A percentile compares a stretch with the other conserved stretches of the same genome.
Conservation (phyloP, 2,329 filamentous ascomycete species). For the Penicillium psychrosexuale region DNA sequence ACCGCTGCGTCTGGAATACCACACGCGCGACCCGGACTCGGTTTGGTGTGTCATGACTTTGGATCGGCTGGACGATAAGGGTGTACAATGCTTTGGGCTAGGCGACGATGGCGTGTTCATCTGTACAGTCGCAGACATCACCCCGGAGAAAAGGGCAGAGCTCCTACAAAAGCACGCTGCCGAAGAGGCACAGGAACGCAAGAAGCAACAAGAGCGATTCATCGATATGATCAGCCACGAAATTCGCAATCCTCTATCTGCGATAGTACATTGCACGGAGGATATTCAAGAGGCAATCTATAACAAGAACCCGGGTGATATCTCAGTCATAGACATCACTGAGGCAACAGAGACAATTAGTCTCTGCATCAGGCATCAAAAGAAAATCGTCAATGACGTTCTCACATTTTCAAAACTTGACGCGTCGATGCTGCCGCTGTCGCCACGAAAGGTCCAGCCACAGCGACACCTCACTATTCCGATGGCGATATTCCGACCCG, state of each 20-base stretch:
- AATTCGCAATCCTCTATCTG: conserved; percentile 56
- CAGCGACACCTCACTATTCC: conserved; percentile 64
- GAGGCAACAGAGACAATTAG: conserved; percentile 76
- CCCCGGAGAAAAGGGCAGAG: conserved; percentile 80
- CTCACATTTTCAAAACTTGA: conserved; percentile 73
- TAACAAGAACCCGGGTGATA: conserved; percentile 1
- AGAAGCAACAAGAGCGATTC: conserved; percentile 75
- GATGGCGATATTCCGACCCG: conserved; percentile 75
- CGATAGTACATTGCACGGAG: conserved; percentile 59
- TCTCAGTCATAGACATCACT: conserved; percentile 58
- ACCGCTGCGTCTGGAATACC: conserved; percentile 26
- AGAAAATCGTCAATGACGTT: conserved; percentile 73
- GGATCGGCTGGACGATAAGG: conserved; percentile 9
- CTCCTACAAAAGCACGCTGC: conserved; percentile 73
- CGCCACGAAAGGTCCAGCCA: conserved; percentile 66
- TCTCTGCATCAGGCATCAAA: conserved; percentile 75
- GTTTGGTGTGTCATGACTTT: conserved; percentile 23
- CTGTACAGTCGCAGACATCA: conserved; percentile 72
- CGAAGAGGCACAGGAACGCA: conserved; percentile 77
- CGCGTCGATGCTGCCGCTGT: conserved; percentile 69
- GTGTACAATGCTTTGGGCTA: conserved; percentile 12
- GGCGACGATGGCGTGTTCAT: conserved; percentile 13
- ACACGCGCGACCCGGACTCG: conserved; percentile 10
- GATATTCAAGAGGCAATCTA: conserved; percentile 33
- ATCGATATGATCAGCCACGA: conserved; percentile 67